phyloP scores from a whole-genome alignment of 129 eudicot species.

The Pulicaria dysenterica region DNA sequence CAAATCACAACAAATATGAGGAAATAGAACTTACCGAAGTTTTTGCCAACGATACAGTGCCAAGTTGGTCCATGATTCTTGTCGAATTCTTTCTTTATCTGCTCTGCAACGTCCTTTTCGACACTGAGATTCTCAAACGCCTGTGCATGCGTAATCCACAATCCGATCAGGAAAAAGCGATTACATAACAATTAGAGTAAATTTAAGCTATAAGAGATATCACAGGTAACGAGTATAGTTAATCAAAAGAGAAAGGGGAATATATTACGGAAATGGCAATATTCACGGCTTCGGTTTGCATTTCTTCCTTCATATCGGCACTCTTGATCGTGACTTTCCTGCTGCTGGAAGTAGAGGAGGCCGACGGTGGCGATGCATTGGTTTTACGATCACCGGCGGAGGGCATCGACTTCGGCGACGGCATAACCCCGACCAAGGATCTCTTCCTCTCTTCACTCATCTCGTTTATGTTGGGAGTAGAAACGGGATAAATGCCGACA shows the following conservation, averaged over 20 bases:
- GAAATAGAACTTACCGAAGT: slow-evolving; percentile 51
- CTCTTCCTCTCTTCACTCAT: slow-evolving; percentile 70
- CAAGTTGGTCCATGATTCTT: slow-evolving; percentile 74
- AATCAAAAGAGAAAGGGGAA: too few relatives aligned
- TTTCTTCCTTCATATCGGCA: slow-evolving; percentile 76
- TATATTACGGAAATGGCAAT: slow-evolving; percentile 59
- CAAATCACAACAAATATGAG: too few relatives aligned
- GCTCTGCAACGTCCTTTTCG: slow-evolving; percentile 82
- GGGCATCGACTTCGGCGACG: background rate
- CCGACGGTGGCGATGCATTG: slow-evolving; percentile 26
- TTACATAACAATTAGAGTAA: background rate
- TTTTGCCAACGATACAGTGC: slow-evolving; percentile 89
- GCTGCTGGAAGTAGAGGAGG: slow-evolving; percentile 29
- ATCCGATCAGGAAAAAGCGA: slow-evolving; percentile 4
- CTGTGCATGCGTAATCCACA: slow-evolving; percentile 28
- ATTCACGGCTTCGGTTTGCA: slow-evolving; percentile 75
- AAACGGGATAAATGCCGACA: slow-evolving; percentile 19
- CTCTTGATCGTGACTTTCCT: slow-evolving; percentile 66
- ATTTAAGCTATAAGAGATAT: slow-evolving; percentile 2
- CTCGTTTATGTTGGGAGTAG: slow-evolving; percentile 15
- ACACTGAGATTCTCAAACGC: slow-evolving; percentile 78
- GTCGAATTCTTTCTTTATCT: slow-evolving; percentile 37
- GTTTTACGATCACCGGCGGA: slow-evolving; percentile 53
- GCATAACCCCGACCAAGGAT: slow-evolving; percentile 36
- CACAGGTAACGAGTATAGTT: background rate